These are phyloP conservation scores for Carnegiea gigantea DNA, from an alignment of 179 eudicot genomes.

Conservation along the genomic window DNA sequence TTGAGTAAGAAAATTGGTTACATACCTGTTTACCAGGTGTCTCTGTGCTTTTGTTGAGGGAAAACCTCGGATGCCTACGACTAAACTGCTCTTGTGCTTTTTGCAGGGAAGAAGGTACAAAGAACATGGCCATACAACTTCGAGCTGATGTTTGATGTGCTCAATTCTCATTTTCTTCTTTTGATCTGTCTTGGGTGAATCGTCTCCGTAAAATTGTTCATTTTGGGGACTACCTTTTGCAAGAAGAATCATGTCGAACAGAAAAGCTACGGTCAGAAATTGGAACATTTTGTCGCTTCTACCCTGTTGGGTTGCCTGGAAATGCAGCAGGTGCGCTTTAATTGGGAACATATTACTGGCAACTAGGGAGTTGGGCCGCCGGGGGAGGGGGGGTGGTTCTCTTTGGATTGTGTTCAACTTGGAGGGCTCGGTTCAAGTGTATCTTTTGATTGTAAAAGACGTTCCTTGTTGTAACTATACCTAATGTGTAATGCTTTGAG, in stretches of 20 bases:
- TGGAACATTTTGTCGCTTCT: neutral
- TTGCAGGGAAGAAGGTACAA: constrained; percentile 1
- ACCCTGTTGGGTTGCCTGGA: neutral
- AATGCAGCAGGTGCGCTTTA: neutral
- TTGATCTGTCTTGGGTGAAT: neutral
- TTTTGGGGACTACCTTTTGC: neutral
- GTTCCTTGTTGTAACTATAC: neutral
- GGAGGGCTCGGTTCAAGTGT: neutral
- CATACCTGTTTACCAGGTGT: neutral
- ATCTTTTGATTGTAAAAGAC: neutral
- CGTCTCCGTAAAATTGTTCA: neutral
- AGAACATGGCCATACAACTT: neutral
- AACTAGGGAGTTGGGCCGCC: neutral
- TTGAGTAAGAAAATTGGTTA: too few relatives aligned
- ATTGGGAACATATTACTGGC: neutral
- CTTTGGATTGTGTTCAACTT: neutral
- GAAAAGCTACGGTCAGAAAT: neutral
- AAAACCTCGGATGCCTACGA: neutral
- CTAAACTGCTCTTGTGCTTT: neutral
- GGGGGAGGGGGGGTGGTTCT: neutral
- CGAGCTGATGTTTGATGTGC: neutral
- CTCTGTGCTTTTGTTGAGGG: neutral
- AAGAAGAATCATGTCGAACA: neutral
- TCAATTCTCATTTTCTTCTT: neutral
- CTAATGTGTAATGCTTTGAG: neutral